Base-by-base conservation (phyloP, 1,284 basidiomycete species). In the Ceratobasidium theobromae region DNA sequence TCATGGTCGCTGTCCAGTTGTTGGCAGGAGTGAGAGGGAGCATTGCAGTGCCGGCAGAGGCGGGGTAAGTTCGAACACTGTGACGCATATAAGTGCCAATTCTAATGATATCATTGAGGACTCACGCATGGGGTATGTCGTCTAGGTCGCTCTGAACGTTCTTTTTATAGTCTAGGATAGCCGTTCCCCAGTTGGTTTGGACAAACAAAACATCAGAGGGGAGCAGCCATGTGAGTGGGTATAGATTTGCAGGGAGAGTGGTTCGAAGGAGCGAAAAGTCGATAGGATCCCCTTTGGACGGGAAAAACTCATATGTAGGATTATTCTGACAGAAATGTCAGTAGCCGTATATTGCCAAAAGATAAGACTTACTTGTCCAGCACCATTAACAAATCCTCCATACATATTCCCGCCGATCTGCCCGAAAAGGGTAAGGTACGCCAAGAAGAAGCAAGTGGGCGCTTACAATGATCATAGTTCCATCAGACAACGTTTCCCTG, bases 11-110 rank as follows among this genome's bases (percentile, higher is more conserved):
- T 1, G 87, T 90, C 80, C 86, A 96, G 76, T 92, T 88, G 78
- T 95, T 95, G 41, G 82, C 85, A 0, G 92, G 89, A 0, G 91
- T 94, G 41, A 96, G 80, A 1, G 93, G 92, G 18, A 95, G 79
- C 91, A 97, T 93, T 53, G 86, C 83, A 16, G 84, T 88, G 21
- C 91, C 93, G 25, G 85, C 93, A 64, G 84, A 86, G 9, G 86
- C 86, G 52, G 86, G 86, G 73, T 88, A 88, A 28, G 83, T 83
- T 53, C 86, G 80, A 3, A 87, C 83, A 73, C 84, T 81, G 23
- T 38, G n/a, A 23, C n/a, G 11, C 16, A 28, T 11, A 12, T 46
- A 14, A 65, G 40, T 11, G 5, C 23, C 12, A 48, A 23, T 60
- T 21, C 5, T 11, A 30, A 49, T 18, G 23, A 60, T n/a, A 3